Evolutionary conservation across 2,329 filamentous ascomycete genomes (phyloP).

Genomic region (Claviceps citrina): DNA sequence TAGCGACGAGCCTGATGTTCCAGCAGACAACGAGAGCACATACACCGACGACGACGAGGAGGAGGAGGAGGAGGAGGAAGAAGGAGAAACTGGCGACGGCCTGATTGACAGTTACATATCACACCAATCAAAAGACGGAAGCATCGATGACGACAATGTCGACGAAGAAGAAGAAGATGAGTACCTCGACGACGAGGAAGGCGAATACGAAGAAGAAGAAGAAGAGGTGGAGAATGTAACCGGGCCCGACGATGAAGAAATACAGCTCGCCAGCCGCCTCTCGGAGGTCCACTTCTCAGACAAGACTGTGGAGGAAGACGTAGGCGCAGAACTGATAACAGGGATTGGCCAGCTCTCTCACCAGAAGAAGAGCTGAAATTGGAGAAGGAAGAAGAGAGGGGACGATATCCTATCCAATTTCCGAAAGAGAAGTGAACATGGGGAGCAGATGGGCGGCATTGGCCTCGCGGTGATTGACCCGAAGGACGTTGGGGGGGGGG

Average conservation of each 20-base stretch:
- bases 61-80: conserved; percentile 21
- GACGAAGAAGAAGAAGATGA: conserved; percentile 22
- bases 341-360: conserved; percentile 37
- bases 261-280: conserved; percentile 6
- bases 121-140: conserved; percentile 30
- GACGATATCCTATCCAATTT: conserved; percentile 15
- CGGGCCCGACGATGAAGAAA: conserved; percentile 10
- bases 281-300: conserved; percentile 5
- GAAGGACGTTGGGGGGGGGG: too few relatives aligned
- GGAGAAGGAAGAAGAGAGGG: conserved; percentile 10
- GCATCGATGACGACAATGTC: conserved; percentile 23
- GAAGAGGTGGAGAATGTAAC: conserved; percentile 6
- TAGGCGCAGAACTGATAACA: conserved; percentile 42
- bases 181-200: conserved; percentile 19
- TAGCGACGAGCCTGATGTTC: conserved; percentile 37
- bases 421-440: conserved; percentile 17
- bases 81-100: conserved; percentile 17
- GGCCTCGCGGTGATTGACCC: too few relatives aligned
- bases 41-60: conserved; percentile 31
- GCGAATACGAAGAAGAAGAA: not conserved
- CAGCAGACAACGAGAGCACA: conserved; percentile 27
- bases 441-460: conserved; percentile 7
- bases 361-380: conserved; percentile 15
- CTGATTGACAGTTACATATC: conserved; percentile 43
- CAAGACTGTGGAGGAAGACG: conserved; percentile 25